Evolutionary conservation across 78 protist genomes (phyloP), one percentile per base, ranked within the genome.

Genomic region (Polysphondylium violaceum): DNA sequence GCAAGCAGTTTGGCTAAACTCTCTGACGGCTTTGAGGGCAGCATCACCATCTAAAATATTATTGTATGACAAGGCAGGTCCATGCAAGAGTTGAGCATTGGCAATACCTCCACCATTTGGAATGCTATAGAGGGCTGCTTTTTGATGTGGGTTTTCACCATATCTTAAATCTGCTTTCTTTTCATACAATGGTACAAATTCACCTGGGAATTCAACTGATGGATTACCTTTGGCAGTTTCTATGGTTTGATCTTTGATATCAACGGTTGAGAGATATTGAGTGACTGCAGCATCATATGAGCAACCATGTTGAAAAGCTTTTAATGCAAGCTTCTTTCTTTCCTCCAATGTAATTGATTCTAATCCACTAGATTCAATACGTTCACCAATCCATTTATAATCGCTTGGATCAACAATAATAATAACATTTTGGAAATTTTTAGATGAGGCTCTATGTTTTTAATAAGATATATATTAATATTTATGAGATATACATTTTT

Each of bases 61-160:
- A 58, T 76, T 87, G 83, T 87, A 87, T 2, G 93, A 77, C 3
- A 87, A 40, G 2, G 86, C 78, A 67, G 77, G 83, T 7, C 93
- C 93, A 23, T 87, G 86, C 31, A 76, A 41, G 9, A 59, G 19
- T 59, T 86, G 40, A 23, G 78, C 87, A 33, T 50, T 74, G 78
- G 86, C 86, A 77, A 87, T 55, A 60, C 86, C 86, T 43, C 83
- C 88, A 21, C 27, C 29, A 3, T 36, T 40, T 40, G 71, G 87
- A 23, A 63, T 11, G 14, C 27, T 2, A 27, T 87, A 86, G 35
- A 74, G 75, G 8, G 92, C 83, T 8, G 92, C 87, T 53, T 69
- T 90, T 76, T 95, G 97, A 75, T 95, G 97, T 61, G 97, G 97
- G 72, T 95, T 95, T 87, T 94, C 93, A 44, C 97, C 96, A 93